Percentiles rank a stretch among this genome's conserved stretches.
Evolutionary conservation across 176 grass and related monocot genomes (phyloP).

Genomic region (Oryza meyeriana): DNA sequence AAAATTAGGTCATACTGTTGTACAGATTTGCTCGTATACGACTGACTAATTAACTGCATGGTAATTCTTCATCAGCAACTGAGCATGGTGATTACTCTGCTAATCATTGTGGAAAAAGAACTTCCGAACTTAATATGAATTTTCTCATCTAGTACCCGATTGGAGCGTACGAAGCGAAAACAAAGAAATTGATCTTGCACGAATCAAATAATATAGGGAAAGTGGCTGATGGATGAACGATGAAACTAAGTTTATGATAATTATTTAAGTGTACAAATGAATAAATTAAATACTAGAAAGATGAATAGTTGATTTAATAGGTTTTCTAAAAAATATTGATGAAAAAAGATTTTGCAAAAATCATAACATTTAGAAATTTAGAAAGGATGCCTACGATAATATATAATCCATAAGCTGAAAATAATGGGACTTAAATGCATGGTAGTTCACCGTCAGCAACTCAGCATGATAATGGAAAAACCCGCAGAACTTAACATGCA

Average conservation of each 20-base stretch:
- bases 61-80: not conserved
- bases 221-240: too few species aligned
- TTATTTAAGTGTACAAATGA: too few species aligned
- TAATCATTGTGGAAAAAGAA: not conserved
- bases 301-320: too few species aligned
- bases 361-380: too few species aligned
- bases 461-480: not conserved
- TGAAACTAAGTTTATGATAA: too few species aligned
- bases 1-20: constrained; percentile 6
- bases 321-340: too few species aligned
- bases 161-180: not conserved
- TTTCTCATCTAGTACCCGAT: not conserved
- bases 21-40: not conserved
- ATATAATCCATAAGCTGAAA: too few species aligned
- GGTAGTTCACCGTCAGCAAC: not conserved
- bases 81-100: not conserved
- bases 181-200: not conserved
- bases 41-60: not conserved
- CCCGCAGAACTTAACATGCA: not conserved
- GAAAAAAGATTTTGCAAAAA: too few species aligned
- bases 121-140: not conserved
- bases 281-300: too few species aligned
- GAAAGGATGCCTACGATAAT: too few species aligned
- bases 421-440: not conserved
- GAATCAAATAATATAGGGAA: not conserved